phyloP scores from a whole-genome alignment of 164 flowering plant species.

The Brasenia schreberi region DNA sequence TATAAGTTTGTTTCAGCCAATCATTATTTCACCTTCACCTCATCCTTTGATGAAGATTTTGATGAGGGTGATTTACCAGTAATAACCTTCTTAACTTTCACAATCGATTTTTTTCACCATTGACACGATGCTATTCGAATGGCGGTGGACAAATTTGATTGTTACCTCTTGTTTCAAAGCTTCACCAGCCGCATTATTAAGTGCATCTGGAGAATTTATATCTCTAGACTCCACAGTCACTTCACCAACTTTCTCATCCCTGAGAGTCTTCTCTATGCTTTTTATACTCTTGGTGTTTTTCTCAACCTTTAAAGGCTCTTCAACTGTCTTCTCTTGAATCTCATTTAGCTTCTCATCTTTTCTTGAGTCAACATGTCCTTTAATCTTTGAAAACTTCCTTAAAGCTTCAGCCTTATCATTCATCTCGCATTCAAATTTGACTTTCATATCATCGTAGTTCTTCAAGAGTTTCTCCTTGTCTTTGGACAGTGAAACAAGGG shows the following conservation, averaged over 20 bases:
- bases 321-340: neutral
- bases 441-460: conserved; percentile 46
- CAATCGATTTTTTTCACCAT: conserved; percentile 85
- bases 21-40: neutral
- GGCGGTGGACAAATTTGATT: conserved; percentile 38
- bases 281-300: neutral
- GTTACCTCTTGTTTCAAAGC: conserved; percentile 35
- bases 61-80: conserved; percentile 58
- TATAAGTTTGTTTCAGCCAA: neutral
- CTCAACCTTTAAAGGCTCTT: neutral
- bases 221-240: conserved; percentile 10
- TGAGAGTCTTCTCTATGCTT: conserved; percentile 8
- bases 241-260: conserved; percentile 7
- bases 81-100: conserved; percentile 82
- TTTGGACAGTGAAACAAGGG: conserved; percentile 45
- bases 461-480: conserved; percentile 49
- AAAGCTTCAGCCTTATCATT: conserved; percentile 41
- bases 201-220: conserved; percentile 12
- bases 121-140: conserved; percentile 47
- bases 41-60: conserved; percentile 31
- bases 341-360: too few species aligned
- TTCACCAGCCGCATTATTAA: conserved; percentile 23
- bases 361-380: too few species aligned
- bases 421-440: conserved; percentile 36
- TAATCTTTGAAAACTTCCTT: conserved; percentile 53